phyloP scores from a whole-genome alignment of 768 basidiomycete species.

The Obba rivulosa region DNA sequence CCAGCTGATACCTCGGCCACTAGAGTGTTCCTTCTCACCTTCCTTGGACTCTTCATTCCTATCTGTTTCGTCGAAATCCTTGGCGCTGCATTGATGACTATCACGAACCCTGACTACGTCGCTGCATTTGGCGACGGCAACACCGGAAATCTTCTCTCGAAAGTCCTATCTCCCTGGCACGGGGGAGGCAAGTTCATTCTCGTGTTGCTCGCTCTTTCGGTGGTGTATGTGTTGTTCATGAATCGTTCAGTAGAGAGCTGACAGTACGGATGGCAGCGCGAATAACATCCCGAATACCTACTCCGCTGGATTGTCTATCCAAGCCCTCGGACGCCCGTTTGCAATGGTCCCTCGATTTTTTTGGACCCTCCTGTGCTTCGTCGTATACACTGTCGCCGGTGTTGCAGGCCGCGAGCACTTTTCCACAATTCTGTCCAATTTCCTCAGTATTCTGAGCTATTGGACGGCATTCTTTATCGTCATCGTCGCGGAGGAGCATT shows the following conservation, averaged over 20 bases:
- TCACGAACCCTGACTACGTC: conserved; percentile 30
- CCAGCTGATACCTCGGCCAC: conserved; percentile 36
- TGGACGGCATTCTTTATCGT: conserved; percentile 47
- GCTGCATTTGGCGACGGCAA: conserved; percentile 30
- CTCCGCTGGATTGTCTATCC: conserved; percentile 40
- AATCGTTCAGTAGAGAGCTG: not conserved
- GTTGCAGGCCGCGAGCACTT: conserved; percentile 43
- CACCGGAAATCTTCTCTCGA: conserved; percentile 43
- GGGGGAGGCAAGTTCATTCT: conserved; percentile 43
- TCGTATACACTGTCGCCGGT: conserved; percentile 40
- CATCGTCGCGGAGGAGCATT: conserved; percentile 45
- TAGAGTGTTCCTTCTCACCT: conserved; percentile 44
- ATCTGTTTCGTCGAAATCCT: conserved; percentile 42
- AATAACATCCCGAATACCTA: conserved; percentile 47
- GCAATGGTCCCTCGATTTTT: conserved; percentile 37
- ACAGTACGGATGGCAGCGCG: conserved; percentile 25
- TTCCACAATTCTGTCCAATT: conserved; percentile 36
- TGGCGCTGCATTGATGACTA: conserved; percentile 41
- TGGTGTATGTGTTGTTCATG: conserved; percentile 22
- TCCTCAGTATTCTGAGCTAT: conserved; percentile 36
- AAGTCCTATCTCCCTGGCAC: conserved; percentile 32
- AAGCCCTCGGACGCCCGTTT: conserved; percentile 35
- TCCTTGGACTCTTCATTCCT: conserved; percentile 46
- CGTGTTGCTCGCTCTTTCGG: conserved; percentile 38
- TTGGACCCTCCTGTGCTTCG: conserved; percentile 34